A percentile compares a stretch with the other conserved stretches of the same genome.
Conservation (phyloP, 305 asterid species). For the Rubia tinctorum region DNA sequence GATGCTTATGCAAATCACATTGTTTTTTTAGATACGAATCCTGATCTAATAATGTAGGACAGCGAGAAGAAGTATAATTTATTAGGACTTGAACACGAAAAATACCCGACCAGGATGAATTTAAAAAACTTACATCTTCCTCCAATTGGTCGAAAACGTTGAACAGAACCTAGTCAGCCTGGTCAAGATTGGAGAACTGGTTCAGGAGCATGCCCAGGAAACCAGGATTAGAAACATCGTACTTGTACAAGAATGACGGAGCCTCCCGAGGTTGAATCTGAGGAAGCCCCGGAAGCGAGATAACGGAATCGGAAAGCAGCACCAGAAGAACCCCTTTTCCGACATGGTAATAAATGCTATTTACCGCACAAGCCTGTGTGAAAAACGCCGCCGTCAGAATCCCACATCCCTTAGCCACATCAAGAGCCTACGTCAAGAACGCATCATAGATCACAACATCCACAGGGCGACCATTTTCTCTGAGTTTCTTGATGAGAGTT, state of each 20-base stretch:
- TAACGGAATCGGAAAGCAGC: slow-evolving; percentile 6
- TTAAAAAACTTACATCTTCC: slow-evolving; percentile 32
- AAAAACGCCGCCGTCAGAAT: neutral
- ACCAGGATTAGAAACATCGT: slow-evolving; percentile 23
- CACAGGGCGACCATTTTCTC: neutral
- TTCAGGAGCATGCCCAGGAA: slow-evolving; percentile 26
- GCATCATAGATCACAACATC: neutral
- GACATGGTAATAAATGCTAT: neutral
- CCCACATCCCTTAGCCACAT: neutral
- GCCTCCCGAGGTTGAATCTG: slow-evolving; percentile 30
- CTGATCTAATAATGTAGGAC: no score
- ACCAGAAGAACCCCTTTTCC: slow-evolving; percentile 18
- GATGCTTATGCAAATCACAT: no score
- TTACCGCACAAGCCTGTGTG: neutral
- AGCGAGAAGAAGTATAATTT: no score
- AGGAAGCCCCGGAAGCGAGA: slow-evolving; percentile 40
- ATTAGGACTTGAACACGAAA: no score
- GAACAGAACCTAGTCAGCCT: slow-evolving; percentile 44
- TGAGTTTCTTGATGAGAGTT: neutral
- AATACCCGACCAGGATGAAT: no score
- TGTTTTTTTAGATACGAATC: no score
- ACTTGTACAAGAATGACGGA: slow-evolving; percentile 34
- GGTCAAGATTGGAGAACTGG: slow-evolving; percentile 37
- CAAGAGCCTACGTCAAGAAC: neutral
- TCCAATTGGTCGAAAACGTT: slow-evolving; percentile 46